Evolutionary conservation across 768 basidiomycete species (phyloP), one percentile per base, ranked within the genome.

Genomic region (Harrya chromipes): DNA sequence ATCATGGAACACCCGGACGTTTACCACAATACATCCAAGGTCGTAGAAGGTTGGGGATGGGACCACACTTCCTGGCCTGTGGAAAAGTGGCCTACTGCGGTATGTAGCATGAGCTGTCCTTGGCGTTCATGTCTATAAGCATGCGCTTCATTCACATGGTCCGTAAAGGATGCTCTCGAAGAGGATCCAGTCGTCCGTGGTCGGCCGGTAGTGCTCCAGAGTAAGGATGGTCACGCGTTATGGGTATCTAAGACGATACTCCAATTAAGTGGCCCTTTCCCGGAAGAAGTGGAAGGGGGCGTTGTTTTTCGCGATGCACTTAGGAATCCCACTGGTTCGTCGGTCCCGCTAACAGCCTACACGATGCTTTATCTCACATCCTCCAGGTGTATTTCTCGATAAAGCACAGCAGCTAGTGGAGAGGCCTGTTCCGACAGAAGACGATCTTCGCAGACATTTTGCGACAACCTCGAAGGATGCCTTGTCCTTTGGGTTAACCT

Each of bases 221-320:
- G 90, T 63, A 89, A 94, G 52, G 94, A 97, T 65, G 85, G 84
- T 6, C 94, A 95, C 68, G 91, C 90, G 1, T 72, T 90, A 6
- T 95, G 94, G 94, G 82, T 91, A 12, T 92, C 90, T 4, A 72
- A 74, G 4, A 75, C 68, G 39, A 79, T 84, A 3, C 70, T 94
- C 4, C 69, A 76, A 48, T 56, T 60, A 1, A 84, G 87, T 58
- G 68, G 74, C 9, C 80, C 83, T 14, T 75, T 91, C 20, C 89
- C 93, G 2, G 72, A 78, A 7, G 61, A 70, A 20, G 78, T 94
- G 2, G 86, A 90, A 39, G 94, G 94, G 6, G 94, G 94, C 5
- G 60, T 87, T 31, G 86, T 95, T 46, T 65, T 91, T 13, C 81
- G 87, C 9, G 84, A 93, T 65, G 67, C 66, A 3, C 47, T 64